A percentile compares a stretch with the other conserved stretches of the same genome.
phyloP scores from a whole-genome alignment of 805 yeast genomes.

The Candida germanica region DNA sequence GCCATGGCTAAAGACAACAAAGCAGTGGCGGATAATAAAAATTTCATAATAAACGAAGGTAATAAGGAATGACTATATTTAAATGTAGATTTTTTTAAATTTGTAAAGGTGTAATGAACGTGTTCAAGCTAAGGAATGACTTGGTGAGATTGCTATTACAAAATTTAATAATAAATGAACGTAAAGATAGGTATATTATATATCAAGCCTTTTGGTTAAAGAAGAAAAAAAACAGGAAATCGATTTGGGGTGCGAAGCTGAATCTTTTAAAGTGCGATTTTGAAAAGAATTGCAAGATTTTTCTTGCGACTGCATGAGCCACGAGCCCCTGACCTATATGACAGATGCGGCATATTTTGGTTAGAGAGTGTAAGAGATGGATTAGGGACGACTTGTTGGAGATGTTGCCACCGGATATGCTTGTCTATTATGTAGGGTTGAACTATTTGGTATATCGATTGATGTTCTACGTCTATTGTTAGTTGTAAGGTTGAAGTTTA shows the following conservation, averaged over 20 bases:
- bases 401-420: no score
- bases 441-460: no score
- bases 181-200: background rate
- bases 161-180: background rate
- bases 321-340: background rate
- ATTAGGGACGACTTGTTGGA: no score
- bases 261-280: background rate
- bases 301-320: no score
- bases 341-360: no score
- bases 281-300: no score
- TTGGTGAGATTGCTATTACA: conserved; percentile 1
- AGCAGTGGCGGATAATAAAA: conserved; percentile 19
- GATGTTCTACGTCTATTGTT: no score
- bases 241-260: background rate
- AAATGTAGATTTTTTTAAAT: no score
- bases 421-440: no score
- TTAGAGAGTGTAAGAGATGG: no score
- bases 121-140: conserved; percentile 9
- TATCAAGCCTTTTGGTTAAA: background rate
- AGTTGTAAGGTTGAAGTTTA: no score
- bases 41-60: conserved; percentile 29
- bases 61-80: no score
- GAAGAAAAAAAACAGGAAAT: background rate
- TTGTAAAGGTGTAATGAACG: conserved; percentile 5
- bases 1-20: conserved; percentile 27